These are phyloP conservation scores for Diaporthe sp. DNA, from an alignment of 2,329 filamentous ascomycete species.

Conservation along the genomic window DNA sequence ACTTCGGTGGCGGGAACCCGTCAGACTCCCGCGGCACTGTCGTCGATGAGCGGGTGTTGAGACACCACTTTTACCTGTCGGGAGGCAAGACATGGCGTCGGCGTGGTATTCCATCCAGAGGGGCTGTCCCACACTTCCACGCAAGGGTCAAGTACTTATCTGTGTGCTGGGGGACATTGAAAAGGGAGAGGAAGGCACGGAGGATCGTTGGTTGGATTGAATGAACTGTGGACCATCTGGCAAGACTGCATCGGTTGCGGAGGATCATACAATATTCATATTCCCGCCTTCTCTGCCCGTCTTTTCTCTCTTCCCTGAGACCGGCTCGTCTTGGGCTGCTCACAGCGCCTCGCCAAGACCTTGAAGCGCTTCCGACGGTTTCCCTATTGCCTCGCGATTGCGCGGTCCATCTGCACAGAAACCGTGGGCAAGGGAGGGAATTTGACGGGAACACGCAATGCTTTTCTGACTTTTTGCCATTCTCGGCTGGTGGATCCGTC, in stretches of 20 bases:
- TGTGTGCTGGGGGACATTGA: background rate
- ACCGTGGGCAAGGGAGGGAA: background rate
- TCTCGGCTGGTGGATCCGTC: background rate
- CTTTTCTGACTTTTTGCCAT: background rate
- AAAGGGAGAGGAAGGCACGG: background rate
- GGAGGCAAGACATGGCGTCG: background rate
- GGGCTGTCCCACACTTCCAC: background rate
- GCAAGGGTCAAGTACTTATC: too few relatives aligned
- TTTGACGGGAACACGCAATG: background rate
- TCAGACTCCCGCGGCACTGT: background rate
- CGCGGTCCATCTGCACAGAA: background rate
- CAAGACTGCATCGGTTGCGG: background rate
- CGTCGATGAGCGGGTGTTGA: background rate
- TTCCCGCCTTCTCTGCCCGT: background rate
- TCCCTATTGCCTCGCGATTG: background rate
- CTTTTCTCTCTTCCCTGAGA: background rate
- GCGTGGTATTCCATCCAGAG: background rate
- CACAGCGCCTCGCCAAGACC: background rate
- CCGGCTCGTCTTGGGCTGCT: background rate
- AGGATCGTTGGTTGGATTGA: background rate
- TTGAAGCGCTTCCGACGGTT: background rate
- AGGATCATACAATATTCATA: constrained; percentile 3
- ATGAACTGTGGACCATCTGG: constrained; percentile 8
- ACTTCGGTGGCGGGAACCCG: background rate
- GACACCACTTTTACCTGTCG: background rate